These are phyloP conservation scores for Lablab purpureus DNA, from an alignment of 306 rosid species.

Conservation along the genomic window DNA sequence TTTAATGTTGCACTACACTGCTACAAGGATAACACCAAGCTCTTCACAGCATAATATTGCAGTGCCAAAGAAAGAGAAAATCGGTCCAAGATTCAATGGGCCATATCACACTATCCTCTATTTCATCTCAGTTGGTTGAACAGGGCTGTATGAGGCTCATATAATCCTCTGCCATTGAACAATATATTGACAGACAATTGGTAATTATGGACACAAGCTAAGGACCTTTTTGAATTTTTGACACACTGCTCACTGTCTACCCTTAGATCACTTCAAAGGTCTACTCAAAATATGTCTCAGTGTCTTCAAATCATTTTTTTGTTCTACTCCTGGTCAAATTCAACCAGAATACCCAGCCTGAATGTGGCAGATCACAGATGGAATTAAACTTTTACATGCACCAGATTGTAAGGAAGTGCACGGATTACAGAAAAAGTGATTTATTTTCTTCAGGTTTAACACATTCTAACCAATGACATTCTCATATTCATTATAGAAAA, in stretches of 20 bases:
- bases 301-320: not conserved
- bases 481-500: slow-evolving; percentile 16
- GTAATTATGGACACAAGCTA: not conserved
- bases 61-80: not conserved
- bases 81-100: not conserved
- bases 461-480: slow-evolving; percentile 15
- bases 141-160: not conserved
- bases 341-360: slow-evolving; percentile 25
- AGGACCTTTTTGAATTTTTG: not conserved
- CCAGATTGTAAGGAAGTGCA: slow-evolving; percentile 23
- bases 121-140: slow-evolving; percentile 7
- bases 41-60: no score
- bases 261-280: slow-evolving; percentile 5
- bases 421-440: slow-evolving; percentile 16
- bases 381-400: slow-evolving; percentile 12
- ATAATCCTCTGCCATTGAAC: not conserved
- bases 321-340: not conserved
- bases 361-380: not conserved
- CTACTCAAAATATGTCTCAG: not conserved
- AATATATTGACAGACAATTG: not conserved
- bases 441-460: not conserved
- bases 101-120: not conserved
- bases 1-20: not conserved
- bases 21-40: no score
- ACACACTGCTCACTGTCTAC: slow-evolving; percentile 7